phyloP scores from a whole-genome alignment of 2,329 filamentous ascomycete species.

The Dryadomyces quercivorus region DNA sequence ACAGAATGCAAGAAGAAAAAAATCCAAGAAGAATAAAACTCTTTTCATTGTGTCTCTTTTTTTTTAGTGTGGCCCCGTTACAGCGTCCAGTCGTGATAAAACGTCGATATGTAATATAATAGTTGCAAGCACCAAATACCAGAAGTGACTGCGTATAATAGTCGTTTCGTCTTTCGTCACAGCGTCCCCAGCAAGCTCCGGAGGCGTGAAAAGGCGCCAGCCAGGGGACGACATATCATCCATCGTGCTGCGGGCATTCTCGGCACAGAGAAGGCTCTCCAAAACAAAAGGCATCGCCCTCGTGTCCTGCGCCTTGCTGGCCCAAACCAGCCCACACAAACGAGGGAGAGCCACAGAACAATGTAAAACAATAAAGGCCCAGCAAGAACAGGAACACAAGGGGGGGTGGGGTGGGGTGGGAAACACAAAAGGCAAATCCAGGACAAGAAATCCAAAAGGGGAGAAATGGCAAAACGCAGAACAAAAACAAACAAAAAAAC shows the following conservation, averaged over 20 bases:
- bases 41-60: constrained; percentile 3
- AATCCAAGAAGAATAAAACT: constrained; percentile 2
- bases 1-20: background rate
- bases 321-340: background rate
- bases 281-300: background rate
- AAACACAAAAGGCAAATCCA: background rate
- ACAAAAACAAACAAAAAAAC: background rate
- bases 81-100: constrained; percentile 9
- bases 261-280: background rate
- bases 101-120: constrained; percentile 5
- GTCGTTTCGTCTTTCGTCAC: constrained; percentile 6
- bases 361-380: background rate
- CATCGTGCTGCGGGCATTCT: constrained; percentile 1
- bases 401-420: no score
- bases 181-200: constrained; percentile 1
- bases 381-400: background rate
- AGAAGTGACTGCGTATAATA: constrained; percentile 3
- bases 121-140: background rate
- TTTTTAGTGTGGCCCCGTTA: constrained; percentile 4
- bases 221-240: background rate
- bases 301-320: background rate
- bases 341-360: background rate
- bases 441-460: background rate
- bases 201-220: background rate
- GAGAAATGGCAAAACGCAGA: background rate